Conservation (phyloP, 2,329 filamentous ascomycete species). For the Microcera coccophila region DNA sequence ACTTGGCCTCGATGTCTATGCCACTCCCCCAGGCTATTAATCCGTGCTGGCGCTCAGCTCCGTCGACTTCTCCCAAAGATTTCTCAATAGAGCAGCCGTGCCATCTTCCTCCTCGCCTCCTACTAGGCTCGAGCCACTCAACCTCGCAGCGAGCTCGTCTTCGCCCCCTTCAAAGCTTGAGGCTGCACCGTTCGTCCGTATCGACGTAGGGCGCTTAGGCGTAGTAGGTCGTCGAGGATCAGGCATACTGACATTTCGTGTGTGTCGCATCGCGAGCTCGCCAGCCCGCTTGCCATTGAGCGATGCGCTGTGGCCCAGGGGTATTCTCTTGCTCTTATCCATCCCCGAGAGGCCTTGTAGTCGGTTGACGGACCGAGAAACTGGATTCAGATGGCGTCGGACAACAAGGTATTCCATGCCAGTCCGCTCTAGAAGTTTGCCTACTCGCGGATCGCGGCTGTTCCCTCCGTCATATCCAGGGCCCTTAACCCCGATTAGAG, state of each 20-base stretch:
- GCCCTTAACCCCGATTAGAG: slow-evolving; percentile 50
- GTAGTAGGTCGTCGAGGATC: slow-evolving; percentile 30
- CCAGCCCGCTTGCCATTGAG: slow-evolving; percentile 35
- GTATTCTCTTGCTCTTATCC: slow-evolving; percentile 49
- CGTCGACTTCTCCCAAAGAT: slow-evolving; percentile 59
- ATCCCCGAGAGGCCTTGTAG: slow-evolving; percentile 46
- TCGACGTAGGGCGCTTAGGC: slow-evolving; percentile 33
- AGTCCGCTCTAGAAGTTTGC: slow-evolving; percentile 63
- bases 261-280: slow-evolving; percentile 32
- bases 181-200: slow-evolving; percentile 36
- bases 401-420: slow-evolving; percentile 73
- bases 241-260: slow-evolving; percentile 39
- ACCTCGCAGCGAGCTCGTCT: slow-evolving; percentile 41
- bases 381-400: slow-evolving; percentile 66
- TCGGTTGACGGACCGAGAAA: slow-evolving; percentile 57
- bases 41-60: slow-evolving; percentile 52
- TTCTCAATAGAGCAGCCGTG: slow-evolving; percentile 50
- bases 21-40: too few species aligned
- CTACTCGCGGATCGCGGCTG: slow-evolving; percentile 58
- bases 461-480: slow-evolving; percentile 50
- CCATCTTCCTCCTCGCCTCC: slow-evolving; percentile 50
- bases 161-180: slow-evolving; percentile 44
- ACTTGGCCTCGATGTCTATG: too few species aligned
- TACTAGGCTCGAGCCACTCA: slow-evolving; percentile 49
- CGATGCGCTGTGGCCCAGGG: slow-evolving; percentile 36